Percentiles rank a stretch among this genome's conserved stretches.
phyloP scores from a whole-genome alignment of 176 grass and related monocot genomes.

The Stipa capillata region DNA sequence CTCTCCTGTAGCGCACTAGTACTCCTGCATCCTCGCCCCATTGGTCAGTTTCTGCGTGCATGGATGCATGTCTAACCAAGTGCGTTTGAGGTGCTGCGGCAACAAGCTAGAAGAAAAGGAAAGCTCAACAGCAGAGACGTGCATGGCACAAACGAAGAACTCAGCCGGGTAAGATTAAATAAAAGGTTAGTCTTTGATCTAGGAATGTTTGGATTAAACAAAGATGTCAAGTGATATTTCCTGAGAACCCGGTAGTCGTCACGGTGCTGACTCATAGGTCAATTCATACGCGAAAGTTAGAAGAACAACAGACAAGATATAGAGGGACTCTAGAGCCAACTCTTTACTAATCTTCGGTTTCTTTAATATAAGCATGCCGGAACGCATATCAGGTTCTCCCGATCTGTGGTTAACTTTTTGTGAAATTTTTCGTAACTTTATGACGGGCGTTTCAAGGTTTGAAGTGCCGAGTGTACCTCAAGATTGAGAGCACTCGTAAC shows the following conservation, averaged over 20 bases:
- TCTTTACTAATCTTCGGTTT: too few species aligned
- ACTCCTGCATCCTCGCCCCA: neutral
- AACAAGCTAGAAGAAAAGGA: neutral
- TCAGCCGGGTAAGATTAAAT: neutral
- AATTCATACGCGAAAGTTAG: too few species aligned
- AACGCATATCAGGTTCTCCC: too few species aligned
- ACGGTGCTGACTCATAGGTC: neutral
- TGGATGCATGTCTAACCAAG: neutral
- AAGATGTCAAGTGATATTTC: neutral
- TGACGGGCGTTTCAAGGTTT: too few species aligned
- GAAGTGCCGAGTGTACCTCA: too few species aligned
- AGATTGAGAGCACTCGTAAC: too few species aligned
- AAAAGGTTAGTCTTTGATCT: neutral
- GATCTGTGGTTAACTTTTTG: too few species aligned
- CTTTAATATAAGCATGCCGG: too few species aligned
- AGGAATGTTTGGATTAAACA: neutral
- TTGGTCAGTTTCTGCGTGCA: neutral
- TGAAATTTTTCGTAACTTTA: too few species aligned
- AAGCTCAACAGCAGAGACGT: neutral
- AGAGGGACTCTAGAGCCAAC: too few species aligned
- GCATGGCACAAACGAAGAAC: neutral
- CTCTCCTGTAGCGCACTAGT: constrained; percentile 21
- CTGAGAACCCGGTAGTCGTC: neutral
- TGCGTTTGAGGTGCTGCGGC: constrained; percentile 13
- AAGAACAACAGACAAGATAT: too few species aligned